Evolutionary conservation across 2,329 filamentous ascomycete species (phyloP).

Genomic region (Onygenales sp.): DNA sequence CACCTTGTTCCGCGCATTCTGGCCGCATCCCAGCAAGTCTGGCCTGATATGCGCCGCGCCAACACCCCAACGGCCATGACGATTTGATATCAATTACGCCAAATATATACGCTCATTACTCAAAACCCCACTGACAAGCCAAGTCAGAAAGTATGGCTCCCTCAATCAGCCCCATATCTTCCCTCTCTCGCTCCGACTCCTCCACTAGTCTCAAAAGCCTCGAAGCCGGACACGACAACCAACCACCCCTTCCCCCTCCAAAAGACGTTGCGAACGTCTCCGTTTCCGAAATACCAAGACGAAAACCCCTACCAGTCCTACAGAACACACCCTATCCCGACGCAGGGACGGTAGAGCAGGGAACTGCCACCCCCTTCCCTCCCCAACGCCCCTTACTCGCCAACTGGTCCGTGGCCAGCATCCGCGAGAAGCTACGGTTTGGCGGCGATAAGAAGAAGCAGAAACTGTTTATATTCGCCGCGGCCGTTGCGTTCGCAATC

Average conservation of each 20-base stretch:
- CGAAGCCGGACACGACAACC: neutral
- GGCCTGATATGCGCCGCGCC: neutral
- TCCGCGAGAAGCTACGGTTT: neutral
- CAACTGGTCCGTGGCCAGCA: no score
- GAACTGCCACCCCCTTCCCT: neutral
- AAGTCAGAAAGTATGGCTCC: neutral
- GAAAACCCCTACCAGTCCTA: slow-evolving; percentile 11
- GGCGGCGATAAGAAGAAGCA: slow-evolving; percentile 7
- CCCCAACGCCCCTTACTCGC: neutral
- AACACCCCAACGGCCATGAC: neutral
- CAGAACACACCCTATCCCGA: neutral
- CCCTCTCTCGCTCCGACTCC: neutral
- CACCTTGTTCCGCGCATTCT: no score
- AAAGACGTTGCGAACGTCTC: slow-evolving; percentile 1
- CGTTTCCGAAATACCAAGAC: slow-evolving; percentile 8
- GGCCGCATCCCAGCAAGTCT: neutral
- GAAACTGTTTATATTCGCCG: slow-evolving; percentile 6
- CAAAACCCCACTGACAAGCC: neutral
- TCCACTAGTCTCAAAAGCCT: neutral
- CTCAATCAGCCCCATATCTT: slow-evolving; percentile 2
- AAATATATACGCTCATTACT: neutral
- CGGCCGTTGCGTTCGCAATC: slow-evolving; percentile 7
- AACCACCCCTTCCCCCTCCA: neutral
- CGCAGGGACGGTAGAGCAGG: neutral
- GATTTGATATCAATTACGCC: neutral